Conservation (phyloP, 2,329 filamentous ascomycete species). For the Fusarium nelsonii region DNA sequence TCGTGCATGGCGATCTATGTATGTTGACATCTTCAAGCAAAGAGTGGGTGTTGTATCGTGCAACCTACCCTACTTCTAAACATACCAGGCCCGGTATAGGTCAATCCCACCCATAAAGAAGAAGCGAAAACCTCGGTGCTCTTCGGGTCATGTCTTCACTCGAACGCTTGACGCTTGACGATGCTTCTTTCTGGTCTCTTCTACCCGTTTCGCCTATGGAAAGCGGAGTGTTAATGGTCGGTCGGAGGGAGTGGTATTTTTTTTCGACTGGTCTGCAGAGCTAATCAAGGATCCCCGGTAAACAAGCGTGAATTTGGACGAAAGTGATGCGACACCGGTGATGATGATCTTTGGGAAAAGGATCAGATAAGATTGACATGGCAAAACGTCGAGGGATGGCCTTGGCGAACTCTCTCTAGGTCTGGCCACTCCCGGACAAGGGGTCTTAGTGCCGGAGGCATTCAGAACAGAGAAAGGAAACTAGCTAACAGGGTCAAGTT, state of each 20-base stretch:
- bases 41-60: neutral
- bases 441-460: constrained; percentile 15
- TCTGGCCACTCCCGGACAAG: constrained; percentile 23
- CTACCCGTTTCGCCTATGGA: constrained; percentile 17
- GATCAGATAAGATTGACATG: constrained; percentile 46
- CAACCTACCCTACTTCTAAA: neutral
- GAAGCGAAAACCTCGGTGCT: neutral
- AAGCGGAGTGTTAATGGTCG: constrained; percentile 30
- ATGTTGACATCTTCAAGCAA: constrained; percentile 10
- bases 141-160: neutral
- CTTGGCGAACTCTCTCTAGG: constrained; percentile 20
- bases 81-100: neutral
- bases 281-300: constrained; percentile 32
- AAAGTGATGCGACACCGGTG: constrained; percentile 46
- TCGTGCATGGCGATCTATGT: constrained; percentile 14
- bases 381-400: constrained; percentile 7
- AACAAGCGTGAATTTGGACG: constrained; percentile 10
- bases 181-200: neutral
- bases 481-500: neutral
- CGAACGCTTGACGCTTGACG: constrained; percentile 1
- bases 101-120: neutral
- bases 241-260: constrained; percentile 37
- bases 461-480: neutral
- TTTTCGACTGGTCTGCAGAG: constrained; percentile 1
- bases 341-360: constrained; percentile 61